Conservation (phyloP, 345 rosid genomes). For the Limnanthes douglasii region DNA sequence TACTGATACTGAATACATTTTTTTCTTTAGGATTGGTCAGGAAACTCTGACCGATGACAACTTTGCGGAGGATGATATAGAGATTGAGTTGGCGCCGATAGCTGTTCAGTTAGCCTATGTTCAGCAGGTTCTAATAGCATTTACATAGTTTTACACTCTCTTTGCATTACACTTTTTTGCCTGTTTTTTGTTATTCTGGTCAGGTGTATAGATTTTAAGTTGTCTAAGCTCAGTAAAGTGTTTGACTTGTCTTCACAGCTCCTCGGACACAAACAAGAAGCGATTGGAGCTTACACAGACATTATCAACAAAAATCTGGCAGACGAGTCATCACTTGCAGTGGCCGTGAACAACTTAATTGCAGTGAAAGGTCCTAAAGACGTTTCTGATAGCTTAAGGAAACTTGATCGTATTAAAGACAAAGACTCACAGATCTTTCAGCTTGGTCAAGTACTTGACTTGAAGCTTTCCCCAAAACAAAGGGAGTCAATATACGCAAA, state of each 20-base stretch:
- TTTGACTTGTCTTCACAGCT: conserved; percentile 38
- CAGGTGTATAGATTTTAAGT: no score
- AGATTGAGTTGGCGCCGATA: conserved; percentile 80
- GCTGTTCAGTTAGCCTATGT: conserved; percentile 81
- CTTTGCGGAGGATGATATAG: conserved; percentile 66
- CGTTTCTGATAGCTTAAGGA: conserved; percentile 61
- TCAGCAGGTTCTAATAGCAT: conserved; percentile 45
- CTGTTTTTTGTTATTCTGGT: no score
- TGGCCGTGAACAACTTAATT: conserved; percentile 74
- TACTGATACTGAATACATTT: background rate
- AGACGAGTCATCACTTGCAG: conserved; percentile 77
- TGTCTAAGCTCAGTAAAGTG: no score
- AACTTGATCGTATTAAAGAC: conserved; percentile 75
- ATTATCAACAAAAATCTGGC: conserved; percentile 50
- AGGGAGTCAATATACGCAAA: conserved; percentile 73
- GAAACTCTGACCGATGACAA: conserved; percentile 68
- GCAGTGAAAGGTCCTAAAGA: conserved; percentile 76
- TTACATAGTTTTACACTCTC: background rate
- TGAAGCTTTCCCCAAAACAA: conserved; percentile 62
- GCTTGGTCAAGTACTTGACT: conserved; percentile 52
- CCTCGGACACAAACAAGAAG: conserved; percentile 51
- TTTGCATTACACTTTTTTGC: conserved; percentile 2
- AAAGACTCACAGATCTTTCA: conserved; percentile 39
- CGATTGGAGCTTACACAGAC: conserved; percentile 42
- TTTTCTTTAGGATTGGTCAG: conserved; percentile 66